Evolutionary conservation across 73 alveolate genomes (phyloP), one percentile per base, ranked within the genome.

Genomic region (Paramecium octaurelia): DNA sequence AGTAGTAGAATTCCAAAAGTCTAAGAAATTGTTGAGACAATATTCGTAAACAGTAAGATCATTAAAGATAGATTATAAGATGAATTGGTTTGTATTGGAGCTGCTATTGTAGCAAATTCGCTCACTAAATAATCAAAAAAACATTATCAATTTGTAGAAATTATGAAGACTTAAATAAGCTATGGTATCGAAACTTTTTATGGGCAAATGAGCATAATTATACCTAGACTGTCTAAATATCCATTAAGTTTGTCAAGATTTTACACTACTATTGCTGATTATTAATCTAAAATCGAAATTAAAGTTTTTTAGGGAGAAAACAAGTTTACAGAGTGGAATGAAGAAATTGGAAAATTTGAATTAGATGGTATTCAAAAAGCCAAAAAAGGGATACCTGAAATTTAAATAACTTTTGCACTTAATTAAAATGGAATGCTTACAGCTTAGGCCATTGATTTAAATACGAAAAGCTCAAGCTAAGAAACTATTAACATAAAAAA

Each of bases 271-370:
- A 95, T 96, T 58, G 98, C 98, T 64, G 99, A 98, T 93, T 96
- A 98, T 96, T 98, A 98, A 95, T 96, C 97, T 18, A 98, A 97
- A 69, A 97, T 97, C 34, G 83, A 90, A 73, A 98, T 98, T 84
- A 96, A 96, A 23, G 98, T 98, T 31, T 98, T 92, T 93, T 99
- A 98, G 95, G 99, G 99, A 5, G 99, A 98, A 95, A 93, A 98
- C 54, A 84, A 92, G 43, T 86, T 95, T 96, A 93, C 98, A 71
- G 95, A 94, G 92, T 99, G 96, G 86, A 97, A 97, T 96, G 93
- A 91, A 59, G 69, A 92, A 70, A 97, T 98, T 59, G 99, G 99
- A 44, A 93, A 97, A 86, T 98, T 98, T 97, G 92, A 88, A 80
- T 92, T 98, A 38, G 92, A 71, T n/a, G 97, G 97, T 29, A 95